phyloP scores from a whole-genome alignment of 768 basidiomycete species.

The Exidia glandulosa region DNA sequence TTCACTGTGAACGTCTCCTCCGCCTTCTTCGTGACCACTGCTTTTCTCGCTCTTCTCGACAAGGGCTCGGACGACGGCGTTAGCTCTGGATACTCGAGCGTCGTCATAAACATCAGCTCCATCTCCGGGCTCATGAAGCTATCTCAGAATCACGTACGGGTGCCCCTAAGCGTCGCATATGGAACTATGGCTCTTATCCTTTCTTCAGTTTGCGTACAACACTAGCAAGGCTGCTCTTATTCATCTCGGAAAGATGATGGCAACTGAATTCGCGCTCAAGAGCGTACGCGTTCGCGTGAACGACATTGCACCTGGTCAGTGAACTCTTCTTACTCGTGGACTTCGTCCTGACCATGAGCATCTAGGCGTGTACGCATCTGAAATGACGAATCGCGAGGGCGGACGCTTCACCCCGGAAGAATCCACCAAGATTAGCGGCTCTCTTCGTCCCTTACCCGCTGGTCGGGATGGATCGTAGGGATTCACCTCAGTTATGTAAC shows the following conservation, averaged over 20 bases:
- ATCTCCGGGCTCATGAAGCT: conserved; percentile 63
- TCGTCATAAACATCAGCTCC: conserved; percentile 67
- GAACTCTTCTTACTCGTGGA: not conserved
- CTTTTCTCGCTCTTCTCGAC: conserved; percentile 64
- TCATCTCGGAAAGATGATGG: conserved; percentile 65
- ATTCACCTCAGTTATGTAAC: no score
- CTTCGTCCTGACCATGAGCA: no score
- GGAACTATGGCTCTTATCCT: not conserved
- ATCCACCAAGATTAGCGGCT: conserved; percentile 45
- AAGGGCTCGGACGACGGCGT: conserved; percentile 49
- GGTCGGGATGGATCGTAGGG: conserved; percentile 55
- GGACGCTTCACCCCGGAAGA: conserved; percentile 20
- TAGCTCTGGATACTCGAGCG: conserved; percentile 42
- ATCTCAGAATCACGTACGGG: conserved; percentile 70
- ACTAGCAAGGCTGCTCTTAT: conserved; percentile 68
- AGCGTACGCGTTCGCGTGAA: conserved; percentile 62
- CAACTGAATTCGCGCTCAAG: conserved; percentile 65
- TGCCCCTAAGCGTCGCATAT: not conserved
- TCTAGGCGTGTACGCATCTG: conserved; percentile 48
- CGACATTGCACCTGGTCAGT: conserved; percentile 54
- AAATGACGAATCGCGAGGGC: conserved; percentile 51
- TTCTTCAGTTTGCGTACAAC: conserved; percentile 64
- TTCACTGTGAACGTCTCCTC: conserved; percentile 64
- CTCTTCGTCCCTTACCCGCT: conserved; percentile 50
- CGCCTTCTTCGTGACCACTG: conserved; percentile 66